Percentiles rank a stretch among this genome's conserved stretches.
phyloP scores from a whole-genome alignment of 2,329 filamentous ascomycete genomes.

The Didymella sp. region DNA sequence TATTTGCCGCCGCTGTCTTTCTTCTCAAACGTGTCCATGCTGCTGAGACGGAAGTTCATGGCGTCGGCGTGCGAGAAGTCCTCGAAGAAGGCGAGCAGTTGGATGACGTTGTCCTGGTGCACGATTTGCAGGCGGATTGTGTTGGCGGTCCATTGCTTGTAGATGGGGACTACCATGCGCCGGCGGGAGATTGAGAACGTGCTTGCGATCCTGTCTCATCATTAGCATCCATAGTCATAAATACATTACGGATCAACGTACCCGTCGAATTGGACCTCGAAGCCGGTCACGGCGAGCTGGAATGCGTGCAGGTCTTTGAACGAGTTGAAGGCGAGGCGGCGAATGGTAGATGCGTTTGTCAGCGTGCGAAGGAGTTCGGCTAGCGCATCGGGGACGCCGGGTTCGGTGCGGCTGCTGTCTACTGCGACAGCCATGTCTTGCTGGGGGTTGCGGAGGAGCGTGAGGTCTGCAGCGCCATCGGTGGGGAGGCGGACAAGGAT shows the following conservation, averaged over 20 bases:
- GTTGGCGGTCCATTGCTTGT: conserved; percentile 93
- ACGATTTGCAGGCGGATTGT: conserved; percentile 81
- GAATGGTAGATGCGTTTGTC: conserved; percentile 69
- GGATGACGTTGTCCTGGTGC: conserved; percentile 74
- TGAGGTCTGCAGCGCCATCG: conserved; percentile 46
- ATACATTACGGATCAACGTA: no score
- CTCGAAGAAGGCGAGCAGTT: conserved; percentile 86
- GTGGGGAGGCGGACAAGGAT: conserved; percentile 56
- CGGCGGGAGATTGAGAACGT: conserved; percentile 83
- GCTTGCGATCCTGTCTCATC: conserved; percentile 60
- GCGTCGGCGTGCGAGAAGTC: conserved; percentile 86
- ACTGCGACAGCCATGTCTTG: conserved; percentile 78
- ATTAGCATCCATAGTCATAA: background rate
- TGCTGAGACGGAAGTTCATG: conserved; percentile 87
- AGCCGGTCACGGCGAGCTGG: conserved; percentile 80
- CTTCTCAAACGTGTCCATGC: conserved; percentile 81
- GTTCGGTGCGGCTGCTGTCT: conserved; percentile 52
- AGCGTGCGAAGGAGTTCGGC: conserved; percentile 66
- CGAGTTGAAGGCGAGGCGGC: conserved; percentile 64
- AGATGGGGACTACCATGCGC: conserved; percentile 88
- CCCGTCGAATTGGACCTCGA: conserved; percentile 64
- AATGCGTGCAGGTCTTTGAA: conserved; percentile 74
- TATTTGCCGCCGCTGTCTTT: conserved; percentile 62
- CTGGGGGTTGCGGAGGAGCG: conserved; percentile 69
- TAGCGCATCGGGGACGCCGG: conserved; percentile 64